Percentiles rank a stretch among this genome's conserved stretches.
These are phyloP conservation scores for Aspergillus floridensis DNA, from an alignment of 2,329 filamentous ascomycete species.

Conservation along the genomic window DNA sequence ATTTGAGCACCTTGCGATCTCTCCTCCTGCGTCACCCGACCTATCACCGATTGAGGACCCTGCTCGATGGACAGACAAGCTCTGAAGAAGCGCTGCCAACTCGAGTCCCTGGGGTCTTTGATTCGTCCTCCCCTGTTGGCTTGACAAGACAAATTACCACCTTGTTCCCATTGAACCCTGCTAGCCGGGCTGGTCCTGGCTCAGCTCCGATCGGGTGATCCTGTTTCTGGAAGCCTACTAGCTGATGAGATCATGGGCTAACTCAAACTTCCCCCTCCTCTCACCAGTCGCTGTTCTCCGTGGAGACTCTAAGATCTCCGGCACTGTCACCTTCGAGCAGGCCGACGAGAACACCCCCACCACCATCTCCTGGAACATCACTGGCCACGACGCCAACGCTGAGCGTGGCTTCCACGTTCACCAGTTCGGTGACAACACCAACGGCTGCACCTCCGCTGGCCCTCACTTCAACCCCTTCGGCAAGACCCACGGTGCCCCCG, in stretches of 20 bases:
- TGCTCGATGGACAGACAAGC: constrained; percentile 8
- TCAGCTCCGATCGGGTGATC: background rate
- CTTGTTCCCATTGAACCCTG: background rate
- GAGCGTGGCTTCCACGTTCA: constrained; percentile 98
- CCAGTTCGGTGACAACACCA: constrained; percentile 99
- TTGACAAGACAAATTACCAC: constrained; percentile 5
- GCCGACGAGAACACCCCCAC: constrained; percentile 75
- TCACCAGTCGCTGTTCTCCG: constrained; percentile 87
- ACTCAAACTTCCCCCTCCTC: constrained; percentile 1
- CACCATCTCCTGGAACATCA: constrained; percentile 87
- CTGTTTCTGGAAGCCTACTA: constrained; percentile 9
- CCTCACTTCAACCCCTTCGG: constrained; percentile 97
- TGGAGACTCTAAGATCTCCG: constrained; percentile 93
- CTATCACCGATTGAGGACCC: constrained; percentile 28
- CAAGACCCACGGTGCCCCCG: constrained; percentile 88
- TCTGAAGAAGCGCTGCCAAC: constrained; percentile 3
- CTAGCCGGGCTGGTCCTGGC: constrained; percentile 2
- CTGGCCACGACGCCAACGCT: constrained; percentile 88
- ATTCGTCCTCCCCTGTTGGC: constrained; percentile 8
- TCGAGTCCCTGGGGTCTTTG: background rate
- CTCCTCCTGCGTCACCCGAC: constrained; percentile 14
- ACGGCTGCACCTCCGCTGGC: constrained; percentile 96
- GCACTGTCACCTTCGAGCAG: constrained; percentile 95
- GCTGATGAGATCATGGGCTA: constrained; percentile 8
- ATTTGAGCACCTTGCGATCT: constrained; percentile 44